Evolutionary conservation across 176 grass and related monocot species (phyloP).

Genomic region (Juncus effusus): DNA sequence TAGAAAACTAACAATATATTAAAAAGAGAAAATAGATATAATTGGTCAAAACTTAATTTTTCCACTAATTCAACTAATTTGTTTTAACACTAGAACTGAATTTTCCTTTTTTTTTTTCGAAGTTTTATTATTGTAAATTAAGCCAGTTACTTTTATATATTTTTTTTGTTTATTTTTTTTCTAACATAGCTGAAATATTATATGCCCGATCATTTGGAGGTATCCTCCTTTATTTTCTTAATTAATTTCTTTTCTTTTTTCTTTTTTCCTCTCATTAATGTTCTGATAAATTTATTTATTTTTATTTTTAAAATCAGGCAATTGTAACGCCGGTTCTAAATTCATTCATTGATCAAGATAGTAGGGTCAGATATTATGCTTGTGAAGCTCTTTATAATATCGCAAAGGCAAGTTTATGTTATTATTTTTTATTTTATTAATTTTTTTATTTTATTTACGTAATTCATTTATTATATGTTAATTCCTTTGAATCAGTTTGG

Average conservation of each 20-base stretch:
- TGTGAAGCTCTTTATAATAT: conserved; percentile 99
- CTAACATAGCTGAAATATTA: conserved; percentile 13
- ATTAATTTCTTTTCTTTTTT: not conserved
- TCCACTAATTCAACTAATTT: no score
- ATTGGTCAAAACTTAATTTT: no score
- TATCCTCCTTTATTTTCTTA: not conserved
- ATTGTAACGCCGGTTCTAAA: conserved; percentile 84
- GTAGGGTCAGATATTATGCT: conserved; percentile 98
- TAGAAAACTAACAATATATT: no score
- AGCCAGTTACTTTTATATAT: not conserved
- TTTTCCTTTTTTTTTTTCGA: no score
- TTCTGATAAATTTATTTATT: not conserved
- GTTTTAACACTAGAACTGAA: no score
- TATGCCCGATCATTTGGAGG: conserved; percentile 25
- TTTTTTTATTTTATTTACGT: not conserved
- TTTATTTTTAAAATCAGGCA: conserved; percentile 39
- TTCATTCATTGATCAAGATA: conserved; percentile 81
- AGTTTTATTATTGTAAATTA: not conserved
- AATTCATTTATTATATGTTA: no score
- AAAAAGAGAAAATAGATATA: no score
- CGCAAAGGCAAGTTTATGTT: conserved; percentile 71
- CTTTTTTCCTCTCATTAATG: conserved; percentile 6
- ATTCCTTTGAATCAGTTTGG: no score
- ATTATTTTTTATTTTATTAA: conserved; percentile 8
- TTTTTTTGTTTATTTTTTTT: not conserved